Percentiles rank a stretch among this genome's conserved stretches.
These are phyloP conservation scores for Scopulariopsis brevicaulis DNA, from an alignment of 2,329 filamentous ascomycete genomes.

Conservation along the genomic window DNA sequence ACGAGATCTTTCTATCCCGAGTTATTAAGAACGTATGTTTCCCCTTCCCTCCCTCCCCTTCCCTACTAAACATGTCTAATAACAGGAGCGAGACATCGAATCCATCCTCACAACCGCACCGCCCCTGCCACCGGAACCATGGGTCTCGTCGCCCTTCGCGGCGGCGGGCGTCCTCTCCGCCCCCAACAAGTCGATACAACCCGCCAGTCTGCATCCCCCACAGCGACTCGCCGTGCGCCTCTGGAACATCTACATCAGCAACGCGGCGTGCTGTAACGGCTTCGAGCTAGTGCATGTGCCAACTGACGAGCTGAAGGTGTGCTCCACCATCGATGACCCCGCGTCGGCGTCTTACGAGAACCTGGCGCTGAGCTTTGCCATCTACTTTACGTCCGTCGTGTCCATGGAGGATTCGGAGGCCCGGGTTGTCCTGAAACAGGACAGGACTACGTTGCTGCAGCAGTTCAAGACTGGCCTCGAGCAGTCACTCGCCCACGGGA, in stretches of 20 bases:
- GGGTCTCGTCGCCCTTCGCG: constrained; percentile 6
- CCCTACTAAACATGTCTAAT: not conserved
- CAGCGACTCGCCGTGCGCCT: not conserved
- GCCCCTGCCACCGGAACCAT: not conserved
- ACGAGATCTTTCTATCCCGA: constrained; percentile 21
- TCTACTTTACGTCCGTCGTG: constrained; percentile 8
- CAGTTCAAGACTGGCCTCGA: not conserved
- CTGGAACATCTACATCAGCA: not conserved
- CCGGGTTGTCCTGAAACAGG: not conserved
- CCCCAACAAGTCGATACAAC: not conserved
- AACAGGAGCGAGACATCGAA: not conserved
- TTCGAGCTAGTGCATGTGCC: not conserved
- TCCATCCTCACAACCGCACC: not conserved
- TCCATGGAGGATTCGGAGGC: constrained; percentile 5
- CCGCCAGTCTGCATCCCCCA: not conserved
- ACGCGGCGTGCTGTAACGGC: constrained; percentile 11
- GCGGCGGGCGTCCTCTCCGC: not conserved
- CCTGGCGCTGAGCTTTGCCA: constrained; percentile 9
- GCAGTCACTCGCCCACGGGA: not conserved
- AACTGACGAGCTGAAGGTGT: not conserved
- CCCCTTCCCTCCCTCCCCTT: not conserved
- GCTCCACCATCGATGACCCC: not conserved
- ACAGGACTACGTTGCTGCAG: not conserved
- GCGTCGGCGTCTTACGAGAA: constrained; percentile 1
- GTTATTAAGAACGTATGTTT: constrained; percentile 20